Percentiles rank a stretch among this genome's conserved stretches.
Evolutionary conservation across 2,329 filamentous ascomycete species (phyloP).

Genomic region (Emericellopsis cladophorae): DNA sequence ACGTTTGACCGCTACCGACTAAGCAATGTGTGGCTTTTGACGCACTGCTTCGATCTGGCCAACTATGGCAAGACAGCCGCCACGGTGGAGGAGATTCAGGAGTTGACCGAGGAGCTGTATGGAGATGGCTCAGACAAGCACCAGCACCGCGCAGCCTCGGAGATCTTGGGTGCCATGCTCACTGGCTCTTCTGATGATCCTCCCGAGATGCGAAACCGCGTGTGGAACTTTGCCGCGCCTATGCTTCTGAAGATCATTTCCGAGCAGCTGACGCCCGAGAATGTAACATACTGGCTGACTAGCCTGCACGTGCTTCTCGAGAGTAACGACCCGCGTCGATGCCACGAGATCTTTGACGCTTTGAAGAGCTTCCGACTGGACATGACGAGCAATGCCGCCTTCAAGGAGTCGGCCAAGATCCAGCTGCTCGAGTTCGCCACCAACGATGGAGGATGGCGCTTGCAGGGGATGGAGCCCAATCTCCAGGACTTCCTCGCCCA

Average conservation of each 20-base stretch:
- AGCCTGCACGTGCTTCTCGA: conserved; percentile 85
- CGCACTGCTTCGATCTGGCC: conserved; percentile 84
- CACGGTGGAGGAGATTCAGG: conserved; percentile 79
- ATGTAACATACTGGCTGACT: conserved; percentile 86
- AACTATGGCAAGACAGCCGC: conserved; percentile 64
- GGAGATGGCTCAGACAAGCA: conserved; percentile 95
- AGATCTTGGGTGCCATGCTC: conserved; percentile 81
- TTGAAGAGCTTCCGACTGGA: conserved; percentile 80
- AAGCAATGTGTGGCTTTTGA: conserved; percentile 73
- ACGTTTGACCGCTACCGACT: conserved; percentile 79
- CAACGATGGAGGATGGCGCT: conserved; percentile 88
- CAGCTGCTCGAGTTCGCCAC: conserved; percentile 81
- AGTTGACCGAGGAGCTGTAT: conserved; percentile 64
- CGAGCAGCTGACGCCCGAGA: conserved; percentile 91
- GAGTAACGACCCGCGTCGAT: conserved; percentile 77
- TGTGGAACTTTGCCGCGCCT: conserved; percentile 86
- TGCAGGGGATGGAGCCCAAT: conserved; percentile 79
- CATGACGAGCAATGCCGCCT: conserved; percentile 90
- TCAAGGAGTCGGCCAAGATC: conserved; percentile 97
- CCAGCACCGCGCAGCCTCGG: conserved; percentile 88
- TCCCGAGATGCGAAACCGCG: conserved; percentile 55
- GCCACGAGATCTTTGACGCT: conserved; percentile 74
- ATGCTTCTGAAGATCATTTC: conserved; percentile 75
- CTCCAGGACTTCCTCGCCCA: conserved; percentile 80
- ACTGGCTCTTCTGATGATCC: conserved; percentile 70